phyloP scores from a whole-genome alignment of 495 filamentous ascomycete genomes.

The Collariella sp. region DNA sequence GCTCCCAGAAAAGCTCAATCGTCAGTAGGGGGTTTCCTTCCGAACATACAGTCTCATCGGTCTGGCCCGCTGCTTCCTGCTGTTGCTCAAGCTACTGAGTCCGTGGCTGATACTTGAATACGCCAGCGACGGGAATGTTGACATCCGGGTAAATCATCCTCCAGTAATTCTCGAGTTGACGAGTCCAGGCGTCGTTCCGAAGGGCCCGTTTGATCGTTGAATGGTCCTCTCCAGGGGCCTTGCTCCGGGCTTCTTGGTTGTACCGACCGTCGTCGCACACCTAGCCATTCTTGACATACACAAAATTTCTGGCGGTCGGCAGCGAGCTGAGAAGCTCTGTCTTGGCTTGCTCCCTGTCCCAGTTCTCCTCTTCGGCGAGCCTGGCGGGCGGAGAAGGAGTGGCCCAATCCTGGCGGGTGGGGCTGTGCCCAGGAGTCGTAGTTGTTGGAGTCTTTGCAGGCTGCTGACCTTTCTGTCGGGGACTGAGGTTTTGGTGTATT shows the following conservation, averaged over 20 bases:
- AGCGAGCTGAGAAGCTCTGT: too few relatives aligned
- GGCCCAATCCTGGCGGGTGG: too few relatives aligned
- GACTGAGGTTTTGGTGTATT: too few relatives aligned
- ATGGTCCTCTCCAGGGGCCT: constrained; percentile 8
- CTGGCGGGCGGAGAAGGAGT: too few relatives aligned
- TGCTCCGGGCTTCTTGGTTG: background rate
- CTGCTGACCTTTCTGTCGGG: too few relatives aligned
- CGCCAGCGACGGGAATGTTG: constrained; percentile 26
- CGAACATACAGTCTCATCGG: background rate
- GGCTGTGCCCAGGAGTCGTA: too few relatives aligned
- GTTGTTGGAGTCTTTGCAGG: too few relatives aligned
- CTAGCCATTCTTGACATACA: too few relatives aligned
- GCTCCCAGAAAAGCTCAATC: background rate
- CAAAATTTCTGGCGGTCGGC: too few relatives aligned
- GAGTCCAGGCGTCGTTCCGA: constrained; percentile 2
- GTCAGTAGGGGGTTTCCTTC: background rate
- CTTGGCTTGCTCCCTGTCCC: too few relatives aligned
- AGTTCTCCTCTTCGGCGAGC: too few relatives aligned
- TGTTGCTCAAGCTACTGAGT: background rate
- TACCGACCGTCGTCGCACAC: constrained; percentile 4
- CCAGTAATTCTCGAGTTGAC: constrained; percentile 16
- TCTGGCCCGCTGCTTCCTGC: background rate
- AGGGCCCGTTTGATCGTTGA: constrained; percentile 18
- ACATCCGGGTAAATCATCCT: constrained; percentile 4
- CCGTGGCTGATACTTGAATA: background rate